These are phyloP conservation scores for Aspergillus sp. DNA, from an alignment of 2,329 filamentous ascomycete species.

Conservation along the genomic window DNA sequence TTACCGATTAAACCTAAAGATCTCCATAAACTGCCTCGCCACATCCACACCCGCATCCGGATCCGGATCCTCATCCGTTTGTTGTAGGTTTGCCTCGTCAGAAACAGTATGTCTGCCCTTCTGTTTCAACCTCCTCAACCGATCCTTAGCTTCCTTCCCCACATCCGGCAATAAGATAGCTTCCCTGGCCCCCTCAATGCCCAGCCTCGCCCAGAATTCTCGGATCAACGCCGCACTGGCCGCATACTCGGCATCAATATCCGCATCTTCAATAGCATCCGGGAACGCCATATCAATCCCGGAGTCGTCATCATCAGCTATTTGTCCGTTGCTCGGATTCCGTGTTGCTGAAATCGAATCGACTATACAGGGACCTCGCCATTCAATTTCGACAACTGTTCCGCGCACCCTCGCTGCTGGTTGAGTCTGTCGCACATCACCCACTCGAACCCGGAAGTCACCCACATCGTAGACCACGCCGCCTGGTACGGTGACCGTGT, in stretches of 20 bases:
- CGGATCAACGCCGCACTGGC: conserved; percentile 39
- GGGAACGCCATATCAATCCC: conserved; percentile 31
- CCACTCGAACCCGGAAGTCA: conserved; percentile 46
- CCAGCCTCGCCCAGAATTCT: conserved; percentile 44
- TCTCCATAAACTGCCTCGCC: conserved; percentile 49
- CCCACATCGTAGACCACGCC: conserved; percentile 45
- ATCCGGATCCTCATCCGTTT: conserved; percentile 34
- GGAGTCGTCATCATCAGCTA: conserved; percentile 22
- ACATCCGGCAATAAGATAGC: conserved; percentile 45
- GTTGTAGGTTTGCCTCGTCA: conserved; percentile 16
- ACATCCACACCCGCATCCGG: conserved; percentile 42
- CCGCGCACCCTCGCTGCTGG: conserved; percentile 42
- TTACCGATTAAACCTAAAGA: conserved; percentile 46
- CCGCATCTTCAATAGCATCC: conserved; percentile 36
- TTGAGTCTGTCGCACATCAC: conserved; percentile 45
- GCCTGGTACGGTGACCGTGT: conserved; percentile 38
- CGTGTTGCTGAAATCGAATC: conserved; percentile 21
- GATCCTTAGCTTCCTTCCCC: conserved; percentile 40
- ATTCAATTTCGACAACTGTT: conserved; percentile 49
- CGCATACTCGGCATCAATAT: conserved; percentile 41
- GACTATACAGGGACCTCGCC: conserved; percentile 40
- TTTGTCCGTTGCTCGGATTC: not conserved
- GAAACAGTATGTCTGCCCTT: conserved; percentile 15
- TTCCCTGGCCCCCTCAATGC: conserved; percentile 40
- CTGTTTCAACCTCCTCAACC: conserved; percentile 25